A percentile compares a stretch with the other conserved stretches of the same genome.
Evolutionary conservation across 306 rosid species (phyloP).

Genomic region (Chamaecrista fasciculata): DNA sequence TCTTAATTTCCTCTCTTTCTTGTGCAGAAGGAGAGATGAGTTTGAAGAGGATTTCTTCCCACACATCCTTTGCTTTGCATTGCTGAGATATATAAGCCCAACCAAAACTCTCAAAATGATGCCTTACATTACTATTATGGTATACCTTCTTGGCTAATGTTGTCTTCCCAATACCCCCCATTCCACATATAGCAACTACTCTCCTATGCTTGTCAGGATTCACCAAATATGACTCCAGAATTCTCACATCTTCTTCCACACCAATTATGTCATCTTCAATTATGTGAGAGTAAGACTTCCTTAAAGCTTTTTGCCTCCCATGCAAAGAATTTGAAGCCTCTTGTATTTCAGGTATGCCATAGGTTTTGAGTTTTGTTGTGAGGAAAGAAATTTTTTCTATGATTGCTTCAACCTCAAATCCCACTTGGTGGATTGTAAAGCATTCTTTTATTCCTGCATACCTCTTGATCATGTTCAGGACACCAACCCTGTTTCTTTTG

Average conservation of each 20-base stretch:
- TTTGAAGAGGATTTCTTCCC: conserved; percentile 44
- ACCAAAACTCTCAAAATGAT: conserved; percentile 40
- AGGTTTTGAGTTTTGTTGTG: conserved; percentile 17
- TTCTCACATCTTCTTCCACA: conserved; percentile 34
- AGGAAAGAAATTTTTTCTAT: conserved; percentile 29
- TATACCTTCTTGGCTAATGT: conserved; percentile 52
- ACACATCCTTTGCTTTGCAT: conserved; percentile 53
- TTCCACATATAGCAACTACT: conserved; percentile 52
- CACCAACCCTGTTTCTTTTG: conserved; percentile 25
- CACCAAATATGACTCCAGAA: conserved; percentile 36
- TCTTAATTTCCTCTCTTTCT: conserved; percentile 30
- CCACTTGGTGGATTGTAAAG: conserved; percentile 26
- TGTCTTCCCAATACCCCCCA: conserved; percentile 69
- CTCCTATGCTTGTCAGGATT: conserved; percentile 8
- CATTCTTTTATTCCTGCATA: conserved; percentile 19
- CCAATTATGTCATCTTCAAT: conserved; percentile 52
- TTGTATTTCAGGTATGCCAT: conserved; percentile 34
- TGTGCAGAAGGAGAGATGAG: conserved; percentile 36
- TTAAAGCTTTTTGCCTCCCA: conserved; percentile 33
- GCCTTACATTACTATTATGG: conserved; percentile 32
- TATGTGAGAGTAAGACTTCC: conserved; percentile 49
- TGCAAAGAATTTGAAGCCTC: conserved; percentile 28
- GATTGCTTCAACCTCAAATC: conserved; percentile 34
- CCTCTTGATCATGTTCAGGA: conserved; percentile 27
- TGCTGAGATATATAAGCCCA: conserved; percentile 62